Evolutionary conservation across 2,329 filamentous ascomycete species (phyloP), one percentile per base, ranked within the genome.

Genomic region (Calycina herbarum): DNA sequence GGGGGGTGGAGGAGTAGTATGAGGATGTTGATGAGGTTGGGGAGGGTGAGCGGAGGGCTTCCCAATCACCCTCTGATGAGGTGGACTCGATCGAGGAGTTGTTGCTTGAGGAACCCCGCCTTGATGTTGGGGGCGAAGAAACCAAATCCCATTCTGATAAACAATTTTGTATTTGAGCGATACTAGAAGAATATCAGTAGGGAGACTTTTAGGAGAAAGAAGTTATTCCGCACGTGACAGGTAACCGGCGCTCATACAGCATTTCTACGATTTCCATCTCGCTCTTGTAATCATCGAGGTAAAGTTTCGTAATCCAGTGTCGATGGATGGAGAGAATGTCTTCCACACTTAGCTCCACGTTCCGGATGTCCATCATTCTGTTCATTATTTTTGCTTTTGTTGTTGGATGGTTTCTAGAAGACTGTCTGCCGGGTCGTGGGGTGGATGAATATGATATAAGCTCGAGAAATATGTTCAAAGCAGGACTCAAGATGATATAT

Each of bases 241-340:
- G 17, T 1, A 73, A 61, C 45, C 57, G 60, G 6, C 57, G 63
- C 17, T 70, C 67, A 38, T 61, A 62, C 31, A 73, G 63, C 7
- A 68, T 4, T 3, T 38, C 61, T 8, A 71, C 70, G 15, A 73
- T 73, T 40, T 73, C 69, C 20, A 45, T 57, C 56, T 66, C 68
- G 17, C 66, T 67, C 54, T 70, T 73, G 15, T 60, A 61, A 1
- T 71, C 68, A 31, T 71, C 60, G 27, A 69, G 35, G 56, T 73
- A 73, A 2, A 71, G 62, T 29, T 67, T 62, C 2, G 67, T 70
- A 38, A 73, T 68, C 67, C 68, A 71, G 11, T 61, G 29, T 17
- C 69, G 66, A 62, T 72, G 70, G 4, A 68, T 33, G 24, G 62
- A 65, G 11, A 73, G 63, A 6, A 73, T 63, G 31, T 73, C 70